These are phyloP conservation scores for Iberis pinnata DNA, from an alignment of 345 rosid species.

Conservation along the genomic window DNA sequence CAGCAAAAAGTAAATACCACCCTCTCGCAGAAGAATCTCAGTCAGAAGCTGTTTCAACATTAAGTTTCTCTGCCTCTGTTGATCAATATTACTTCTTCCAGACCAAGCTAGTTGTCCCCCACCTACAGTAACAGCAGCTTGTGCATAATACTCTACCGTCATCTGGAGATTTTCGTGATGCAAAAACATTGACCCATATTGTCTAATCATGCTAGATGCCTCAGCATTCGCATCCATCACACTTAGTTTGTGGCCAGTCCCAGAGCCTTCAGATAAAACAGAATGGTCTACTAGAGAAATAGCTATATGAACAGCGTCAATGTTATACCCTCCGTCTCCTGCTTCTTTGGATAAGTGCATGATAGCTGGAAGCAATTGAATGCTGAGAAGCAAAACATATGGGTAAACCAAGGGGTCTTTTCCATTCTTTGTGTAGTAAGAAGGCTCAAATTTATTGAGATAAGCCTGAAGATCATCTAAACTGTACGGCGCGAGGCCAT, in stretches of 20 bases:
- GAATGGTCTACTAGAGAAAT: constrained; percentile 79
- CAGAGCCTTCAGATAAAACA: constrained; percentile 60
- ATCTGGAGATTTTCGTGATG: constrained; percentile 65
- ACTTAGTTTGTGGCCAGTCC: constrained; percentile 58
- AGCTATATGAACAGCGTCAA: constrained; percentile 78
- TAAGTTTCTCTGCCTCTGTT: constrained; percentile 76
- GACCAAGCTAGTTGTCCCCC: constrained; percentile 89
- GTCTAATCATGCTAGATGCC: constrained; percentile 86
- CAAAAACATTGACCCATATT: constrained; percentile 74
- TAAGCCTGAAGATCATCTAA: constrained; percentile 92
- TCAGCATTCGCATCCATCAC: constrained; percentile 89
- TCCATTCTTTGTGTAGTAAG: constrained; percentile 90
- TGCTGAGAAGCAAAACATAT: constrained; percentile 75
- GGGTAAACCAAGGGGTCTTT: constrained; percentile 97
- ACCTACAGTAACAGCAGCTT: constrained; percentile 92
- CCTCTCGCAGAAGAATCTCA: constrained; percentile 82
- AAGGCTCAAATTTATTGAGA: constrained; percentile 90
- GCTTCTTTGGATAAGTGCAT: constrained; percentile 76
- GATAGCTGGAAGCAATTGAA: constrained; percentile 84
- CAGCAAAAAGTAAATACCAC: constrained; percentile 70
- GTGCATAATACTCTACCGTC: constrained; percentile 90
- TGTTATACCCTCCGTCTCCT: constrained; percentile 67
- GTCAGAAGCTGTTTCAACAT: constrained; percentile 90
- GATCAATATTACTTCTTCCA: constrained; percentile 72
- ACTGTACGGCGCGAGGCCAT: constrained; percentile 65